Evolutionary conservation across 768 basidiomycete species (phyloP).

Genomic region (Boletellus emodensis): DNA sequence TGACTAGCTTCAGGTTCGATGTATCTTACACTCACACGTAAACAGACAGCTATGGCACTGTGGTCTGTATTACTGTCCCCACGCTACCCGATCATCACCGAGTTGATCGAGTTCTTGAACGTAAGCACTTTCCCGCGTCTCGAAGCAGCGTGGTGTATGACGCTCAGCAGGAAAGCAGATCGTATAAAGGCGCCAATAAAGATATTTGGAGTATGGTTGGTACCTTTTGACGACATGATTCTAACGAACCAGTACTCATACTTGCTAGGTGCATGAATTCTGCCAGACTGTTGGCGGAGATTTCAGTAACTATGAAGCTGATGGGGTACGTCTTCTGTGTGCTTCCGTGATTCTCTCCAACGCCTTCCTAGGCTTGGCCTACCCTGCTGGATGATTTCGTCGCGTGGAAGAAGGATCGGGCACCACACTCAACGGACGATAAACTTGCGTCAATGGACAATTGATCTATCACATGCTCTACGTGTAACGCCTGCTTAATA

Average conservation of each 20-base stretch:
- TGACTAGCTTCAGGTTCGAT: slow-evolving; percentile 26
- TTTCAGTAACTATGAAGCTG: slow-evolving; percentile 66
- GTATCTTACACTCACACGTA: not conserved
- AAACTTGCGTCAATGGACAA: slow-evolving; percentile 1
- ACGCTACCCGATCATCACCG: slow-evolving; percentile 60
- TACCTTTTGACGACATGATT: slow-evolving; percentile 1
- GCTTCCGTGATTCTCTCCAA: slow-evolving; percentile 2
- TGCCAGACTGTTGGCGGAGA: slow-evolving; percentile 56
- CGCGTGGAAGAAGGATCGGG: slow-evolving; percentile 49
- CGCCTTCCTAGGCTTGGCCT: slow-evolving; percentile 64
- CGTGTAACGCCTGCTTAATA: slow-evolving; percentile 16
- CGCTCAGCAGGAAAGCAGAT: slow-evolving; percentile 38
- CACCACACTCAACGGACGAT: slow-evolving; percentile 1
- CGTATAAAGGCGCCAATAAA: slow-evolving; percentile 76
- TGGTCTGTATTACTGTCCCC: slow-evolving; percentile 75
- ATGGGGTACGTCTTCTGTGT: slow-evolving; percentile 53
- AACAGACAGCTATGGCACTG: slow-evolving; percentile 63
- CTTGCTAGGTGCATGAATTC: slow-evolving; percentile 68
- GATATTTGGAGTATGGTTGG: slow-evolving; percentile 84
- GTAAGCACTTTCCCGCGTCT: slow-evolving; percentile 36
- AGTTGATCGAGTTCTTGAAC: slow-evolving; percentile 61
- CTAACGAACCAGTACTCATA: not conserved
- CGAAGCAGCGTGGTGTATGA: not conserved
- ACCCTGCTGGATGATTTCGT: slow-evolving; percentile 79
- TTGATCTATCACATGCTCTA: slow-evolving; percentile 10